Base-by-base conservation (phyloP, 1,139 yeast species). In the Meyerozyma elateridarum region DNA sequence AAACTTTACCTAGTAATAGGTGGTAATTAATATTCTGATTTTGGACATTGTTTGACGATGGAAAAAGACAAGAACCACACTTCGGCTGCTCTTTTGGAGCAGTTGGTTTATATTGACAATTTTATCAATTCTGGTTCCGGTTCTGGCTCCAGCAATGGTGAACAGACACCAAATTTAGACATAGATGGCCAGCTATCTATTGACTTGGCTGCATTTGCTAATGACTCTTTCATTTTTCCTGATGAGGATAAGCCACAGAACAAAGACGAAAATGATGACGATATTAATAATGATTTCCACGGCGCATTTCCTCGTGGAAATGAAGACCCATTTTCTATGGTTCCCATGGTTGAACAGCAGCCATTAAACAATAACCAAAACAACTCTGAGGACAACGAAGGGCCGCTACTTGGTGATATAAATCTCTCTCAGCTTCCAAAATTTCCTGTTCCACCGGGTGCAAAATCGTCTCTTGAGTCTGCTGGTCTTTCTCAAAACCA, bases 201-300 rank as follows among this genome's bases (percentile, higher is more conserved):
- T 21, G 91, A 82, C 51, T 63, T 82, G 43, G 83, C 87, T 12
- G 88, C 87, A 1, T 82, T 82, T 65, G 89, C 88, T 1, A 88
- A 82, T 46, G 88, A 81, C 40, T 70, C 82, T 6, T 82, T 82
- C 44, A 72, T 82, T 3, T 82, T 82, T 49, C 87, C 88, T 0
- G 91, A 82, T 49, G 89, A 82, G 49, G 88, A 80, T 25, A 80
- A 81, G 50, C 79, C 80, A 3, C 54, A 56, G 24, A 48, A 52
- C 30, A 48, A 42, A 18, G 41, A 48, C 31, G 40, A 40, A 17
- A 45, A 47, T 22, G 44, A 36, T 5, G 42, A 40, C 28, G 39
- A 39, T 14, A 36, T 37, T n/a, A 29, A 29, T 16, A 26, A 37
- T 24, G 34, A 32, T 22, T 15, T 25, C 9, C 25, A 31, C 15